Conservation (phyloP, 257 asterid genomes). For the Galeopsis tetrahit region DNA sequence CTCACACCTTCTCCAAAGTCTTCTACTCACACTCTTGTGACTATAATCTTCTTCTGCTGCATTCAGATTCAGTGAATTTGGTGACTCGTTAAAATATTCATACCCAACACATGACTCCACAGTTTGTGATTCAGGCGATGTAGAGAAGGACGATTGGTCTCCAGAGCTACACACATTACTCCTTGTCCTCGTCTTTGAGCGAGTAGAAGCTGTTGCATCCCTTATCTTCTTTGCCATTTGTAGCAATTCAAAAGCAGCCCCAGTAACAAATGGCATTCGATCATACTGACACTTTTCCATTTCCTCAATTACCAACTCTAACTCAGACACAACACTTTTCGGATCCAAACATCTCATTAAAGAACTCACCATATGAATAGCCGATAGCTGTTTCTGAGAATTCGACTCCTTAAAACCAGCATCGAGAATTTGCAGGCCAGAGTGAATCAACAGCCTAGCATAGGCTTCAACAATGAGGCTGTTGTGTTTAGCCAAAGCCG, state of each 20-base stretch:
- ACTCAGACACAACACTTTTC: slow-evolving; percentile 69
- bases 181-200: slow-evolving; percentile 48
- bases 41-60: slow-evolving; percentile 28
- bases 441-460: slow-evolving; percentile 68
- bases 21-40: slow-evolving; percentile 69
- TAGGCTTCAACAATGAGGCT: slow-evolving; percentile 88
- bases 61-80: slow-evolving; percentile 54
- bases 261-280: slow-evolving; percentile 78
- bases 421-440: slow-evolving; percentile 68
- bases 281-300: slow-evolving; percentile 86
- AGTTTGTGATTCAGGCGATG: slow-evolving; percentile 89
- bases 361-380: slow-evolving; percentile 90
- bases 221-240: slow-evolving; percentile 74
- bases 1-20: slow-evolving; percentile 71
- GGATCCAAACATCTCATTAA: slow-evolving; percentile 82
- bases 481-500: slow-evolving; percentile 81
- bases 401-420: slow-evolving; percentile 58
- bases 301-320: slow-evolving; percentile 69
- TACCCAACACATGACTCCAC: slow-evolving; percentile 60
- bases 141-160: slow-evolving; percentile 55
- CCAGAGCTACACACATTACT: slow-evolving; percentile 44
- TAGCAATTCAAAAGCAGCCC: slow-evolving; percentile 92
- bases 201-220: slow-evolving; percentile 49
- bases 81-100: slow-evolving; percentile 65
- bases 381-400: slow-evolving; percentile 82